Conservation (phyloP, 208 protist species). For the Leishmania braziliensis region DNA sequence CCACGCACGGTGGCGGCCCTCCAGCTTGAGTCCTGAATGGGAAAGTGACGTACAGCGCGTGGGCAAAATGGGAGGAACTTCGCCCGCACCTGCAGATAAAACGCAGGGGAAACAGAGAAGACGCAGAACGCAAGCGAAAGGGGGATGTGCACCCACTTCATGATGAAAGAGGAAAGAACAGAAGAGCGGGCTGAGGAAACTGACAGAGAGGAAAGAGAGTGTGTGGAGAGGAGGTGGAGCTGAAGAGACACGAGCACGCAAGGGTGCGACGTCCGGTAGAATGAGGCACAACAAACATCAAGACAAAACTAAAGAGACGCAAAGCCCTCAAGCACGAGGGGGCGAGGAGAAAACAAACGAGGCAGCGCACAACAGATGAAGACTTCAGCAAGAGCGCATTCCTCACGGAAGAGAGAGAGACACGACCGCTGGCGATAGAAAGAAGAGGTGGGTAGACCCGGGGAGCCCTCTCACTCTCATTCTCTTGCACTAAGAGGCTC, state of each 20-base stretch:
- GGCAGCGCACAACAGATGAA: background rate
- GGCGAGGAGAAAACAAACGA: constrained; percentile 1
- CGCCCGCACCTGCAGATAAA: too few species aligned
- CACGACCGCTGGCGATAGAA: background rate
- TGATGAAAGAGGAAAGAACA: constrained; percentile 1
- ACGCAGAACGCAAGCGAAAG: background rate
- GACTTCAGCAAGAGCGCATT: background rate
- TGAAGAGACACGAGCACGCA: background rate
- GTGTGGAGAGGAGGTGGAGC: background rate
- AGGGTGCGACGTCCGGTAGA: background rate
- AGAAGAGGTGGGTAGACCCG: background rate
- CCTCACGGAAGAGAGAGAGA: constrained; percentile 1
- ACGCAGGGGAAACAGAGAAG: background rate
- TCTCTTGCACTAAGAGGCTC: background rate
- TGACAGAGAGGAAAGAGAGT: background rate
- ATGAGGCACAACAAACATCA: background rate
- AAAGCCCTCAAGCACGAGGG: background rate
- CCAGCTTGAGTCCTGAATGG: too few species aligned
- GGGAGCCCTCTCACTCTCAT: background rate
- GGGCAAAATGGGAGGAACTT: background rate
- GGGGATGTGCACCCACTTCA: too few species aligned
- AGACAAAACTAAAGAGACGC: background rate
- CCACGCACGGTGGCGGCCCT: too few species aligned
- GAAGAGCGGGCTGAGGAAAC: background rate
- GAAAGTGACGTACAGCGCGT: too few species aligned